phyloP scores from a whole-genome alignment of 441 rosid species.

The Populus hybrid region DNA sequence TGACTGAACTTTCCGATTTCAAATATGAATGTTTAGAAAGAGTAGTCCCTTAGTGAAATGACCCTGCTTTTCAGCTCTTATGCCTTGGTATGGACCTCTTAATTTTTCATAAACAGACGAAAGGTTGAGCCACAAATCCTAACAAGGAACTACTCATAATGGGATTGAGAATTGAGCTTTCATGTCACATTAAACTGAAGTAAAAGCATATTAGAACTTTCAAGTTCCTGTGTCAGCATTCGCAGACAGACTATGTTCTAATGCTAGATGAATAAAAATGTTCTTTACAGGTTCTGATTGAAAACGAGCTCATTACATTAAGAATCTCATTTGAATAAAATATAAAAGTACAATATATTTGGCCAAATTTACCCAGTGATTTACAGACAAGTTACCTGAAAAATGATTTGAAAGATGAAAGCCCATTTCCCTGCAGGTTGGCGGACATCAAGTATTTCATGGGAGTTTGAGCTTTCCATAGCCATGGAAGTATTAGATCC shows the following conservation, averaged over 20 bases:
- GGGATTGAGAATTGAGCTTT: background rate
- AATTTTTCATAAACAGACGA: background rate
- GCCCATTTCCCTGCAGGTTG: conserved; percentile 61
- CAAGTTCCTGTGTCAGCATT: background rate
- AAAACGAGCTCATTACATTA: background rate
- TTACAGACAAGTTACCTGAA: conserved; percentile 55
- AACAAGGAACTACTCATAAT: background rate
- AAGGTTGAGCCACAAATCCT: background rate
- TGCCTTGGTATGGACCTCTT: background rate
- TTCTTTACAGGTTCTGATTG: background rate
- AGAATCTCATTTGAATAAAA: background rate
- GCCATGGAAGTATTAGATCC: conserved; percentile 19
- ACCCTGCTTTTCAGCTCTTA: background rate
- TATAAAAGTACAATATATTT: background rate
- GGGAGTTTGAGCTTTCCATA: conserved; percentile 33
- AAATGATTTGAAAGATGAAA: conserved; percentile 68
- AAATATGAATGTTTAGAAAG: background rate
- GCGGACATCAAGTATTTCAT: conserved; percentile 27
- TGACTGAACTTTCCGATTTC: background rate
- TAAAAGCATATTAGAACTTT: background rate
- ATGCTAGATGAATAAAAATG: background rate
- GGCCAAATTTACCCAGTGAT: background rate
- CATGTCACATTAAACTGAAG: background rate
- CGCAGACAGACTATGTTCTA: background rate
- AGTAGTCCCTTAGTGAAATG: background rate